Conservation (phyloP, 257 asterid species). For the Paraleonurus japonicus region DNA sequence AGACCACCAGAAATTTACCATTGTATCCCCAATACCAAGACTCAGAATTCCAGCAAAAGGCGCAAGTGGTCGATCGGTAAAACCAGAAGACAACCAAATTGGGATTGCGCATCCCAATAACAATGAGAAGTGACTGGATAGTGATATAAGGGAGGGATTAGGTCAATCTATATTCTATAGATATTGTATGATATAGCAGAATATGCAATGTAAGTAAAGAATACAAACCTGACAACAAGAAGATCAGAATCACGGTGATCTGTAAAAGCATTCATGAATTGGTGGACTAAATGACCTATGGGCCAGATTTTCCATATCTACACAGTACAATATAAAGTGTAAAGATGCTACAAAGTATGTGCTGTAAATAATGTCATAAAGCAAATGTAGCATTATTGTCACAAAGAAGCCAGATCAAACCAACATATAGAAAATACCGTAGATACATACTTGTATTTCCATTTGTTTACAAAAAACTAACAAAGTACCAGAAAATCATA, state of each 20-base stretch:
- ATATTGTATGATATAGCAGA: constrained; percentile 14
- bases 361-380: constrained; percentile 1
- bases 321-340: constrained; percentile 25
- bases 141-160: constrained; percentile 15
- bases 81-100: constrained; percentile 86
- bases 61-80: constrained; percentile 85
- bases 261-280: constrained; percentile 94
- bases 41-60: constrained; percentile 98
- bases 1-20: constrained; percentile 52
- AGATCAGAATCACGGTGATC: constrained; percentile 99
- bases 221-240: constrained; percentile 77
- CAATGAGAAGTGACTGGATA: constrained; percentile 84
- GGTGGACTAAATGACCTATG: constrained; percentile 77
- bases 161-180: constrained; percentile 15
- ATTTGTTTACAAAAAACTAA: background rate
- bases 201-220: constrained; percentile 11
- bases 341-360: background rate
- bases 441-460: background rate
- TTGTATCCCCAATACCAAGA: constrained; percentile 97
- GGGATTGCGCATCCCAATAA: constrained; percentile 96
- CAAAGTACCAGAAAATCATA: constrained; percentile 1
- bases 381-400: background rate
- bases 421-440: background rate
- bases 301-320: constrained; percentile 98
- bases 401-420: constrained; percentile 14